These are phyloP conservation scores for Saururus chinensis DNA, from an alignment of 164 flowering plant species.

Conservation along the genomic window DNA sequence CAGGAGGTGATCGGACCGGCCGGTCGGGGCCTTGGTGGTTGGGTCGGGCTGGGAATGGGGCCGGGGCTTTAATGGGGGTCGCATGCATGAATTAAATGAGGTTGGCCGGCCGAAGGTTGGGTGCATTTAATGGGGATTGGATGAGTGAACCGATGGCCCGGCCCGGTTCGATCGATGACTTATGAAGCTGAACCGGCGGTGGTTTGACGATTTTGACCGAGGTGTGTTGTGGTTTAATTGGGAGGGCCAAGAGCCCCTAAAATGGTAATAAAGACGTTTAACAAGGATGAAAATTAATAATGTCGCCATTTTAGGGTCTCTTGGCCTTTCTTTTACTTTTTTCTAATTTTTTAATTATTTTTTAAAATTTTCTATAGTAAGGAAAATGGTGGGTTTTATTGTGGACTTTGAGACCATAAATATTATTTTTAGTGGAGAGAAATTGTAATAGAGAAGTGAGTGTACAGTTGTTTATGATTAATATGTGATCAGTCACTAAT, in stretches of 20 bases:
- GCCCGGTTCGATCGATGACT: not conserved
- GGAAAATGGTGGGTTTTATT: not conserved
- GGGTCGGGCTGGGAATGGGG: constrained; percentile 2
- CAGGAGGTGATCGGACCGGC: constrained; percentile 13
- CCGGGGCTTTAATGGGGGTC: constrained; percentile 5
- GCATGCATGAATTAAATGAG: constrained; percentile 6
- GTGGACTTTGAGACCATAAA: not conserved
- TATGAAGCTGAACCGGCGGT: not conserved
- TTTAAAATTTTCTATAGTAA: no score
- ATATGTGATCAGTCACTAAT: no score
- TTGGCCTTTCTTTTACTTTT: not conserved
- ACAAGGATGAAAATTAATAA: not conserved
- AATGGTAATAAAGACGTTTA: not conserved
- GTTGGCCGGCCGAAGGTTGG: not conserved
- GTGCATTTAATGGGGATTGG: constrained; percentile 5
- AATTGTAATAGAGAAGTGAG: no score
- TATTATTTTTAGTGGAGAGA: no score
- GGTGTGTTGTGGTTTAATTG: not conserved
- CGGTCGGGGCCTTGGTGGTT: not conserved
- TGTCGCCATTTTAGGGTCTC: not conserved
- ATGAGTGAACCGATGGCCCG: not conserved
- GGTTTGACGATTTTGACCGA: not conserved
- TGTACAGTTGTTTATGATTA: no score
- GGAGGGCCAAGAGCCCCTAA: not conserved
- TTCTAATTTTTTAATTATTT: no score